phyloP scores from a whole-genome alignment of 495 filamentous ascomycete genomes.

The Neurospora tetrasperma region DNA sequence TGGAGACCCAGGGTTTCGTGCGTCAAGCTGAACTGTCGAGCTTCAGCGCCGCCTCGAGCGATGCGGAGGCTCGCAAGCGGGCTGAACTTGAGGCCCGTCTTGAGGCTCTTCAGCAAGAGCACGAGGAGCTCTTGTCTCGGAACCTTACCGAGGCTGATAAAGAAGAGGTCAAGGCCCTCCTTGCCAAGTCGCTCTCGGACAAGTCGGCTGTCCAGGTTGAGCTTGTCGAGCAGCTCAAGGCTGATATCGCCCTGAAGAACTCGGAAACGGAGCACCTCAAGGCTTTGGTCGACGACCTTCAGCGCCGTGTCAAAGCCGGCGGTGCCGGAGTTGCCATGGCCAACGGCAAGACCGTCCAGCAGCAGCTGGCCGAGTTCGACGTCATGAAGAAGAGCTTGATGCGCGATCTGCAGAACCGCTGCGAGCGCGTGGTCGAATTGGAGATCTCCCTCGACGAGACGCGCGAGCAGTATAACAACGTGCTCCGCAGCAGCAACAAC shows the following conservation, averaged over 20 bases:
- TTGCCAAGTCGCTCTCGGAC: conserved; percentile 65
- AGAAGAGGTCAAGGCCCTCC: conserved; percentile 67
- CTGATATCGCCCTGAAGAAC: conserved; percentile 57
- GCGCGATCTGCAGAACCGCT: conserved; percentile 96
- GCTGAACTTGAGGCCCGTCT: conserved; percentile 66
- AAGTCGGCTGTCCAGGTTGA: conserved; percentile 61
- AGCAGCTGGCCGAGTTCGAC: conserved; percentile 97
- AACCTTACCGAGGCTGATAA: conserved; percentile 69
- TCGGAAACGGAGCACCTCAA: conserved; percentile 71
- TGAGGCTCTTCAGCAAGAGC: conserved; percentile 62
- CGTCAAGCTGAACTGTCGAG: conserved; percentile 84
- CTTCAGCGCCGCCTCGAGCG: conserved; percentile 42
- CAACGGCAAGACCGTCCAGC: conserved; percentile 88
- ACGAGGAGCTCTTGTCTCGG: conserved; percentile 70
- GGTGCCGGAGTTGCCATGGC: conserved; percentile 44
- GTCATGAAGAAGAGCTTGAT: conserved; percentile 99
- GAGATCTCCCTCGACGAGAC: conserved; percentile 96
- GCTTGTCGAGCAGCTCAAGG: conserved; percentile 60
- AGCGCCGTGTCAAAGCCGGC: conserved; percentile 54
- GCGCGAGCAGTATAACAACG: conserved; percentile 96
- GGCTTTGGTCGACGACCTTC: conserved; percentile 62
- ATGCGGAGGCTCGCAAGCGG: conserved; percentile 55
- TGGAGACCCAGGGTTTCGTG: conserved; percentile 86
- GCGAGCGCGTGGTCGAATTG: conserved; percentile 93
- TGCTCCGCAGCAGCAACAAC: conserved; percentile 90